Base-by-base conservation (phyloP, 2,329 filamentous ascomycete genomes). In the Cladosporium cucumerinum region DNA sequence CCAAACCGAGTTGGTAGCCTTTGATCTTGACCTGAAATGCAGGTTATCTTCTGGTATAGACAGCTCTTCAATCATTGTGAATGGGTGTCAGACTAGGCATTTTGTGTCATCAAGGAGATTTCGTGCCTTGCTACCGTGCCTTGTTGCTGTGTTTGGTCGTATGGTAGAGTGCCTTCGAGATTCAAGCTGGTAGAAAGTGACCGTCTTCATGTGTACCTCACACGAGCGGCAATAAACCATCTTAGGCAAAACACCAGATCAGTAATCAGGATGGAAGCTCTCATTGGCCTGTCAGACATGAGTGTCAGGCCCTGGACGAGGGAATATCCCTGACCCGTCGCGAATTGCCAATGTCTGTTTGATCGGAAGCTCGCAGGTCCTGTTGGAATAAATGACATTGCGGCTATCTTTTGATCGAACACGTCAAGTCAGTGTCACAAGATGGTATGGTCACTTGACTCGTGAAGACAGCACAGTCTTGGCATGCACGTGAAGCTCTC, bases 401-500 rank as follows among this genome's bases (percentile, higher is more conserved):
- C n/a, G 39, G 39, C n/a, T 23, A 12, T 12, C 39, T 46, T 46
- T 7, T 46, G n/a, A 46, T 46, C n/a, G 39, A 46, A n/a, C 16
- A n/a, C 18, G 10, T 43, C 36, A n/a, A 46, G 39, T 46, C 11
- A 23, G 39, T 46, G 39, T 21, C 39, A 10, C 39, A 43, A 43
- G 39, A 46, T 21, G 21, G 14, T 21, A n/a, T 43, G 28, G 54
- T 11, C n/a, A 32, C 30, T 30, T 32, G 55, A 58, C 55, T 58
- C 32, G 54, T 25, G 21, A 8, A 39, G 26, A 36, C n/a, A 5
- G 16, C 3, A 34, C 18, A 34, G 8, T 18, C 57, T 60, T 60
- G 57, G 57, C 57, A 60, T 34, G 28, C 57, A 60, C 39, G 43
- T 60, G 57, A 30, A 32, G 26, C 51, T 51, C 10, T 16, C 23